Conservation (phyloP, 2,329 filamentous ascomycete species). For the Ilyonectria robusta region DNA sequence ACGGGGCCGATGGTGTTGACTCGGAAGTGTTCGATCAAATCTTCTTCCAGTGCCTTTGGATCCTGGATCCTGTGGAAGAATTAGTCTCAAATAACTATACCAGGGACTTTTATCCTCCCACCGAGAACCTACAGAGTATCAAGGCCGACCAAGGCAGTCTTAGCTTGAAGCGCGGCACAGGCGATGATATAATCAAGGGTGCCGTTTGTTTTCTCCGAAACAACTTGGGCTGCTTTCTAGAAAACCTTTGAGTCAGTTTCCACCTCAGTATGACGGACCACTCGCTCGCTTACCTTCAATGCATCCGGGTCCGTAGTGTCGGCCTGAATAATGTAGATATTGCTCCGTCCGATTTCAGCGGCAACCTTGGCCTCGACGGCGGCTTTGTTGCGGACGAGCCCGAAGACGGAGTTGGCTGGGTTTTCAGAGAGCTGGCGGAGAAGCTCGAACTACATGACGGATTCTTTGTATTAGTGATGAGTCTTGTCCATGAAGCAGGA, state of each 20-base stretch:
- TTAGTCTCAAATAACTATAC: conserved; percentile 15
- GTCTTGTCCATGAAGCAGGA: conserved; percentile 4
- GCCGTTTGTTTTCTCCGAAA: conserved; percentile 50
- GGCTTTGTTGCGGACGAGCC: conserved; percentile 59
- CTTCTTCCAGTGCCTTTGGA: conserved; percentile 23
- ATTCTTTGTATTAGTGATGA: conserved; percentile 3
- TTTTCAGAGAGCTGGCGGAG: conserved; percentile 58
- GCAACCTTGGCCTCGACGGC: conserved; percentile 55
- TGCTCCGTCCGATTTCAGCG: conserved; percentile 46
- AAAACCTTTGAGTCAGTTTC: conserved; percentile 13
- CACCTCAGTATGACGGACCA: conserved; percentile 1
- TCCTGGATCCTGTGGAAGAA: conserved; percentile 10
- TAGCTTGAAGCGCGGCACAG: conserved; percentile 54
- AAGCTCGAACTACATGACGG: conserved; percentile 46
- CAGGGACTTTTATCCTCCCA: conserved; percentile 11
- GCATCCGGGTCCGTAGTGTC: conserved; percentile 23
- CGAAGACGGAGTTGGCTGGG: conserved; percentile 57
- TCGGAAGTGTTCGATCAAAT: conserved; percentile 49
- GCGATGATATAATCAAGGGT: conserved; percentile 65
- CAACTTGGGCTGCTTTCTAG: conserved; percentile 46
- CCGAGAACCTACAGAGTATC: conserved; percentile 13
- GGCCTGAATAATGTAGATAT: conserved; percentile 28
- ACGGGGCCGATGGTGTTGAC: conserved; percentile 66
- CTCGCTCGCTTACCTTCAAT: conserved; percentile 19
- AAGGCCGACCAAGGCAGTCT: conserved; percentile 10